Percentiles rank a stretch among this genome's conserved stretches.
Conservation (phyloP, 805 yeast genomes). For the Yueomyces sp. region DNA sequence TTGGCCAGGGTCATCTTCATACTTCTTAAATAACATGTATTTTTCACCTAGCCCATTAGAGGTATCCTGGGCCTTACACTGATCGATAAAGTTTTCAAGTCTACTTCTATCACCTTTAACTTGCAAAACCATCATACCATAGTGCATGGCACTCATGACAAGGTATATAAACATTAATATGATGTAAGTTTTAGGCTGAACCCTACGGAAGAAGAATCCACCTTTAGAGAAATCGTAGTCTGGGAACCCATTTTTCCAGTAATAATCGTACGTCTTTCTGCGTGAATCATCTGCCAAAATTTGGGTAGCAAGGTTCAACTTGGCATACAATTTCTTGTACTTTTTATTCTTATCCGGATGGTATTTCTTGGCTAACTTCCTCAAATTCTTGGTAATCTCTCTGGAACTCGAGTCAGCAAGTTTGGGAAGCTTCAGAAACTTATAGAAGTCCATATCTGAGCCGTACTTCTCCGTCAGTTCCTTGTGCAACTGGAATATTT, state of each 20-base stretch:
- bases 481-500: conserved; percentile 62
- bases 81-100: conserved; percentile 36
- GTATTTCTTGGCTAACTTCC: conserved; percentile 51
- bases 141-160: conserved; percentile 46
- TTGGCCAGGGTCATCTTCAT: conserved; percentile 34
- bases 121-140: conserved; percentile 38
- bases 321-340: conserved; percentile 45
- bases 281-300: conserved; percentile 49
- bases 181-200: conserved; percentile 53
- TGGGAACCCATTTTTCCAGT: conserved; percentile 76
- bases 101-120: conserved; percentile 44
- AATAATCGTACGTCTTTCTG: conserved; percentile 73
- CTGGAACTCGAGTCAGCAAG: conserved; percentile 31
- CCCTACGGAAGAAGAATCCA: conserved; percentile 39
- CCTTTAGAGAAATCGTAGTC: conserved; percentile 54
- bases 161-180: conserved; percentile 38
- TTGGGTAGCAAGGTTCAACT: conserved; percentile 63
- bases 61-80: conserved; percentile 44
- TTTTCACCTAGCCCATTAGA: conserved; percentile 38
- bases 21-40: conserved; percentile 28
- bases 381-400: conserved; percentile 52
- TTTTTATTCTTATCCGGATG: conserved; percentile 75
- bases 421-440: conserved; percentile 40
- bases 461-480: conserved; percentile 55
- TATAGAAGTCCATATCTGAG: conserved; percentile 46